These are phyloP conservation scores for Tephrocybe rancida DNA, from an alignment of 768 basidiomycete species.

Conservation along the genomic window DNA sequence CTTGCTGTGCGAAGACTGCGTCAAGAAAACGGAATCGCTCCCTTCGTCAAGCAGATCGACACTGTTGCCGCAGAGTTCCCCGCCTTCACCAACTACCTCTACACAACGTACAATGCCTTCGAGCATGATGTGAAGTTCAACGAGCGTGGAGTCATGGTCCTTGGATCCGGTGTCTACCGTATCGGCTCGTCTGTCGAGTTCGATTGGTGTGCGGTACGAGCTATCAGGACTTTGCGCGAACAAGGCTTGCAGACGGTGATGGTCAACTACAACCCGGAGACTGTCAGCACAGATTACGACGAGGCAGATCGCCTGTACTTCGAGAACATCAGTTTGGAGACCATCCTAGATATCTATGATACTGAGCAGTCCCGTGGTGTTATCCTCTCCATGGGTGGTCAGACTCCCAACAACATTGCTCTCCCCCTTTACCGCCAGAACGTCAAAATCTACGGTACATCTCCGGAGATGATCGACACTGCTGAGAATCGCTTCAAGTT, in stretches of 20 bases:
- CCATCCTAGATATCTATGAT: slow-evolving; percentile 97
- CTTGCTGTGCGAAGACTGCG: slow-evolving; percentile 90
- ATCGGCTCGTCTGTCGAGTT: slow-evolving; percentile 99
- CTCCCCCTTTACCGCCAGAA: slow-evolving; percentile 95
- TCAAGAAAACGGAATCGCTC: slow-evolving; percentile 79
- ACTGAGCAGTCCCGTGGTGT: slow-evolving; percentile 86
- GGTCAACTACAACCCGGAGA: slow-evolving; percentile 99
- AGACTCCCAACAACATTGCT: slow-evolving; percentile 98
- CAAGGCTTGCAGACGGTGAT: slow-evolving; percentile 94
- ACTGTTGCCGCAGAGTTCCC: slow-evolving; percentile 99
- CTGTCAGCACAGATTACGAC: slow-evolving; percentile 98
- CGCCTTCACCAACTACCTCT: slow-evolving; percentile 97
- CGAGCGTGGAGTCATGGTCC: slow-evolving; percentile 94
- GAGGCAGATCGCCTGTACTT: slow-evolving; percentile 98
- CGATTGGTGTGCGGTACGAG: slow-evolving; percentile 99
- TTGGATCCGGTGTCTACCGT: slow-evolving; percentile 97
- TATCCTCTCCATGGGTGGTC: slow-evolving; percentile 97
- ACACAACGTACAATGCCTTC: slow-evolving; percentile 96
- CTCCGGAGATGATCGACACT: slow-evolving; percentile 99
- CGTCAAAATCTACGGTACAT: slow-evolving; percentile 98
- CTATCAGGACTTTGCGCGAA: slow-evolving; percentile 95
- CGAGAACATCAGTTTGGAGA: slow-evolving; percentile 96
- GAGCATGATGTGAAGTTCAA: slow-evolving; percentile 91
- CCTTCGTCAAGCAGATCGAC: slow-evolving; percentile 98
- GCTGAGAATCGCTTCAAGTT: slow-evolving; percentile 99